Conservation (phyloP, 768 basidiomycete genomes). For the Suillus spraguei region DNA sequence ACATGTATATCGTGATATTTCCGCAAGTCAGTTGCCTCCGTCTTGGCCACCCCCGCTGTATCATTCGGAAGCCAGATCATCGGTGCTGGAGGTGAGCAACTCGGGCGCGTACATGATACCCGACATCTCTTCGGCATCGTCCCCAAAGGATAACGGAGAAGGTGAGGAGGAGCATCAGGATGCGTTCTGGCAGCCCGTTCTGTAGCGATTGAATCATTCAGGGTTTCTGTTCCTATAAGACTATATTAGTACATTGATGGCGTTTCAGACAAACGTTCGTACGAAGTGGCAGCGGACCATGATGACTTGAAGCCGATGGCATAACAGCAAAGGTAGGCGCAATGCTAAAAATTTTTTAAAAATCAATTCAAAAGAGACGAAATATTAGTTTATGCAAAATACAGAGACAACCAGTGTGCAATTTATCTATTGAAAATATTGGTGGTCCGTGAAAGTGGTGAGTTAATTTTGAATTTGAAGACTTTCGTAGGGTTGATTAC, state of each 20-base stretch:
- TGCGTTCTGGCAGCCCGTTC: slow-evolving; percentile 78
- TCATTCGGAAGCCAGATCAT: slow-evolving; percentile 89
- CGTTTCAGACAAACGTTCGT: slow-evolving; percentile 31
- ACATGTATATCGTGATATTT: slow-evolving; percentile 72
- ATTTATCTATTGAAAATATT: too few relatives aligned
- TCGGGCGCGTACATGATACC: slow-evolving; percentile 83
- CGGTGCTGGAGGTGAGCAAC: slow-evolving; percentile 72
- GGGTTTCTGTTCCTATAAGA: slow-evolving; percentile 63
- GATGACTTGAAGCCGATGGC: slow-evolving; percentile 56
- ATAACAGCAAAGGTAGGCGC: too few relatives aligned
- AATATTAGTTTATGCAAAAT: too few relatives aligned
- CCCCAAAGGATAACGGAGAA: slow-evolving; percentile 67
- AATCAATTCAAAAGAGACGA: too few relatives aligned
- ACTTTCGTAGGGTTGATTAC: too few relatives aligned
- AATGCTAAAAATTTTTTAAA: too few relatives aligned
- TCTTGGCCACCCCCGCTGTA: slow-evolving; percentile 67
- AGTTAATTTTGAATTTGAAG: too few relatives aligned
- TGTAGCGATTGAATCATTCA: slow-evolving; percentile 82
- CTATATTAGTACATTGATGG: slow-evolving; percentile 9
- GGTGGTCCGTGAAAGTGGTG: too few relatives aligned
- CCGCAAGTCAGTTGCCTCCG: slow-evolving; percentile 76
- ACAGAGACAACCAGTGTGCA: too few relatives aligned
- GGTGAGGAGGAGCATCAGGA: slow-evolving; percentile 74
- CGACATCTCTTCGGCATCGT: slow-evolving; percentile 77
- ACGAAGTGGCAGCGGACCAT: slow-evolving; percentile 71